A percentile compares a stretch with the other conserved stretches of the same genome.
Evolutionary conservation across 768 basidiomycete genomes (phyloP).

Genomic region (Naganishia kalamii): DNA sequence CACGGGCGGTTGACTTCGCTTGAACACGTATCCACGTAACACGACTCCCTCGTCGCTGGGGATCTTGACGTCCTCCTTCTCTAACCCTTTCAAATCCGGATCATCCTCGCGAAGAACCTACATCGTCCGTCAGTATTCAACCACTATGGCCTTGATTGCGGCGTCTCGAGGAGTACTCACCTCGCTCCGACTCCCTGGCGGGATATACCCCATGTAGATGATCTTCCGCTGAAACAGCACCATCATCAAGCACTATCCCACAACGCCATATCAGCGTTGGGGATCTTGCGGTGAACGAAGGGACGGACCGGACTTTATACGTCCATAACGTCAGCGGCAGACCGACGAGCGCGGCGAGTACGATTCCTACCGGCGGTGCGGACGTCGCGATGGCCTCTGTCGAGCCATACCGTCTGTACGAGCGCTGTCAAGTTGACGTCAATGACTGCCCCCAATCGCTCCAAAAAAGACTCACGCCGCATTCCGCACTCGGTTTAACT

Average conservation of each 20-base stretch:
- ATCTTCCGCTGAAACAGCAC: constrained; percentile 53
- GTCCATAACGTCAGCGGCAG: constrained; percentile 50
- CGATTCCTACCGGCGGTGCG: constrained; percentile 42
- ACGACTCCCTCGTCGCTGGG: constrained; percentile 21
- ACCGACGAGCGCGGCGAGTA: constrained; percentile 45
- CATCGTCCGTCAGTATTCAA: background rate
- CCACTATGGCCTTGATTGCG: background rate
- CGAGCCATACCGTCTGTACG: background rate
- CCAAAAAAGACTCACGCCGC: no score
- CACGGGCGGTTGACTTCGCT: constrained; percentile 27
- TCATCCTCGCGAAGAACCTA: constrained; percentile 23
- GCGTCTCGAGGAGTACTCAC: background rate
- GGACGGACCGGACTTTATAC: constrained; percentile 51
- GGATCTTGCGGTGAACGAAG: background rate
- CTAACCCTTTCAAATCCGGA: constrained; percentile 33
- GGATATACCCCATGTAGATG: constrained; percentile 52
- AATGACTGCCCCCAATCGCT: no score
- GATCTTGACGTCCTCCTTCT: constrained; percentile 41
- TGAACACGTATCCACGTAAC: constrained; percentile 6
- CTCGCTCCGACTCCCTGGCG: constrained; percentile 20
- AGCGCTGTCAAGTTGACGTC: no score
- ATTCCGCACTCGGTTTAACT: no score
- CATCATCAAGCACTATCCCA: constrained; percentile 51
- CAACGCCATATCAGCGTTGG: background rate
- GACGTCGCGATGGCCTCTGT: constrained; percentile 24